A percentile compares a stretch with the other conserved stretches of the same genome.
Evolutionary conservation across 2,329 filamentous ascomycete species (phyloP).

Genomic region (Apiospora kogelbergensis): DNA sequence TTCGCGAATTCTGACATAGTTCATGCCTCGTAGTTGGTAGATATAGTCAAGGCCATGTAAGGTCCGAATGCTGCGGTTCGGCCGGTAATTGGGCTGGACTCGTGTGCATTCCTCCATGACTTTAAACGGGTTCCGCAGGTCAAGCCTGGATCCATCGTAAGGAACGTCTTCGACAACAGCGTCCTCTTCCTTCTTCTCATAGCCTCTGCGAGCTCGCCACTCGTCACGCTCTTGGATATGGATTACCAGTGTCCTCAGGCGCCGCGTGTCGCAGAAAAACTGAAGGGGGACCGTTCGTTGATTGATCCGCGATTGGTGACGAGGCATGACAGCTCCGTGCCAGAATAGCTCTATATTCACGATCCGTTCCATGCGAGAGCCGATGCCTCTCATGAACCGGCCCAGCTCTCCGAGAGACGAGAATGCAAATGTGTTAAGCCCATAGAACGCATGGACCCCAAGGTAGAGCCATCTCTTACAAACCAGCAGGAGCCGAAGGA

Average conservation of each 20-base stretch:
- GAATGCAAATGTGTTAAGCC: conserved; percentile 49
- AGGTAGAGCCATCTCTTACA: conserved; percentile 40
- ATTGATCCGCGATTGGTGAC: conserved; percentile 27
- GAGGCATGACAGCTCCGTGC: conserved; percentile 20
- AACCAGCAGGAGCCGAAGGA: conserved; percentile 40
- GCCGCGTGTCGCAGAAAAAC: conserved; percentile 35
- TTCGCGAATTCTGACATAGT: conserved; percentile 42
- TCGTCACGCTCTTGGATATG: conserved; percentile 2
- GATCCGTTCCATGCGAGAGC: conserved; percentile 39
- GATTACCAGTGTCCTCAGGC: conserved; percentile 39
- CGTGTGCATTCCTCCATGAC: conserved; percentile 27
- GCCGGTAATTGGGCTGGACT: conserved; percentile 40
- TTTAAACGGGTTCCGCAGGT: conserved; percentile 16
- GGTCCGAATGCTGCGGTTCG: conserved; percentile 35
- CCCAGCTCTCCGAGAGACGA: conserved; percentile 53
- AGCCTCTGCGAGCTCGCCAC: conserved; percentile 34
- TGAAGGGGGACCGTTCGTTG: conserved; percentile 36
- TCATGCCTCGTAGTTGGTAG: conserved; percentile 42
- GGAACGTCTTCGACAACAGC: conserved; percentile 7
- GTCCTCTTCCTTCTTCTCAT: conserved; percentile 29
- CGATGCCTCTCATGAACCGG: conserved; percentile 45
- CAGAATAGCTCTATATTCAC: conserved; percentile 45
- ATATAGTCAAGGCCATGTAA: conserved; percentile 46
- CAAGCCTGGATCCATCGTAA: conserved; percentile 10
- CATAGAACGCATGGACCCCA: conserved; percentile 46